Percentiles rank a stretch among this genome's conserved stretches.
phyloP scores from a whole-genome alignment of 1,139 yeast species.

The Yueomyces sp. region DNA sequence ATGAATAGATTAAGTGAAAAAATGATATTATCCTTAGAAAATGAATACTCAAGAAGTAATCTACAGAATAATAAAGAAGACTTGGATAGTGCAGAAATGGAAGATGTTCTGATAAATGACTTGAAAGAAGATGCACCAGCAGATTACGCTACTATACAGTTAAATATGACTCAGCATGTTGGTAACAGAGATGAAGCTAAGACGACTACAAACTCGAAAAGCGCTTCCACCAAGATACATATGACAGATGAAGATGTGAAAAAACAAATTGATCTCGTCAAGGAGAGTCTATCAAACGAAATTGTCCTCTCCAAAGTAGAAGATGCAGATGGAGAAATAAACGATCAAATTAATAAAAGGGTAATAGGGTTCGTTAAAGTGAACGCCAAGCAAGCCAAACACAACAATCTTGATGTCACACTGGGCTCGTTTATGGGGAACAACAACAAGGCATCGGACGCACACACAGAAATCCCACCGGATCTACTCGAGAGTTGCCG shows the following conservation, averaged over 20 bases:
- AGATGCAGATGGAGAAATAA: constrained; percentile 9
- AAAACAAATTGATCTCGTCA: constrained; percentile 30
- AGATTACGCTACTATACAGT: constrained; percentile 46
- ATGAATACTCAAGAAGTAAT: constrained; percentile 27
- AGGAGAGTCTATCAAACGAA: constrained; percentile 10
- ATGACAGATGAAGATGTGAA: constrained; percentile 4
- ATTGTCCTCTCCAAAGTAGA: constrained; percentile 19
- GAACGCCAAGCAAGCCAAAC: constrained; percentile 42
- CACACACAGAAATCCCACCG: constrained; percentile 17
- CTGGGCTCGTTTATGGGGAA: constrained; percentile 17
- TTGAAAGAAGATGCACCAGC: constrained; percentile 22
- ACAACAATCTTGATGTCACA: constrained; percentile 26
- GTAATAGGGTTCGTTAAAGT: constrained; percentile 40
- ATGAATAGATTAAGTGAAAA: constrained; percentile 82
- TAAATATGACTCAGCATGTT: constrained; percentile 24
- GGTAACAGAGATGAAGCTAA: no score
- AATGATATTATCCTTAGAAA: constrained; percentile 50
- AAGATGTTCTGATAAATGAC: constrained; percentile 52
- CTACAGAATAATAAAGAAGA: constrained; percentile 22
- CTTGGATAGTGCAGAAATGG: constrained; percentile 25
- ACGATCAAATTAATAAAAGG: constrained; percentile 13
- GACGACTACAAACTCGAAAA: background rate
- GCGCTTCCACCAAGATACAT: background rate
- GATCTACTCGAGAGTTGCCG: constrained; percentile 31
- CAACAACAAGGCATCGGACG: constrained; percentile 11